These are phyloP conservation scores for Jimgerdemannia flammicorona DNA, from an alignment of 192 early-diverging fungal species.

Conservation along the genomic window DNA sequence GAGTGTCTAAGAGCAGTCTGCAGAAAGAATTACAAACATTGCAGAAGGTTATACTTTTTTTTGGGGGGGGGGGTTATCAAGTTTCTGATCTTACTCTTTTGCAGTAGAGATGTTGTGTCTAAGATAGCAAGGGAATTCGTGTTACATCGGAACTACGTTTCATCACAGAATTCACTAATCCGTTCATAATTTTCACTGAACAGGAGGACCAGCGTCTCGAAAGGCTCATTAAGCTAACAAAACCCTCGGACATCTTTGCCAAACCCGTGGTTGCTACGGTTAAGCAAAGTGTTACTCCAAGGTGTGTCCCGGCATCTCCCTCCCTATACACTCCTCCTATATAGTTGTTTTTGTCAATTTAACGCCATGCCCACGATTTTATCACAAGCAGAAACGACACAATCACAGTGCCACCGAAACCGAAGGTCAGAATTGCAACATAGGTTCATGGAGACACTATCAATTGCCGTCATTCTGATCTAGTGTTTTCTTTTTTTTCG, in stretches of 20 bases:
- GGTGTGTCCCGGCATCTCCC: neutral
- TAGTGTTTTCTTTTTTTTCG: neutral
- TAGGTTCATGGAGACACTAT: no score
- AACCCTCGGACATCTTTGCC: slow-evolving; percentile 32
- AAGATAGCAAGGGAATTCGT: neutral
- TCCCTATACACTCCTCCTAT: neutral
- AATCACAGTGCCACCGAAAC: no score
- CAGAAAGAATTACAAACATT: slow-evolving; percentile 38
- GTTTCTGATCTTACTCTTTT: neutral
- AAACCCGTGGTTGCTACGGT: neutral
- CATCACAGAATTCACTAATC: neutral
- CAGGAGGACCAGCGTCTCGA: slow-evolving; percentile 39
- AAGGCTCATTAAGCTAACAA: slow-evolving; percentile 43
- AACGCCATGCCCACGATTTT: neutral
- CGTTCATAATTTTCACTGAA: neutral
- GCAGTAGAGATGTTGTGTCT: neutral
- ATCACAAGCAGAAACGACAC: no score
- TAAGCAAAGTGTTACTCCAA: neutral
- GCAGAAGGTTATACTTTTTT: slow-evolving; percentile 28
- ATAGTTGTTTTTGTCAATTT: neutral
- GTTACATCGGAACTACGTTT: neutral
- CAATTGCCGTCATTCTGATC: no score
- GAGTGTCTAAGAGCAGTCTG: slow-evolving; percentile 35
- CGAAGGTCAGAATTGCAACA: no score
- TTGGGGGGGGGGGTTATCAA: neutral